Evolutionary conservation across 768 basidiomycete species (phyloP), one percentile per base, ranked within the genome.

Genomic region (Inosperma sp.): DNA sequence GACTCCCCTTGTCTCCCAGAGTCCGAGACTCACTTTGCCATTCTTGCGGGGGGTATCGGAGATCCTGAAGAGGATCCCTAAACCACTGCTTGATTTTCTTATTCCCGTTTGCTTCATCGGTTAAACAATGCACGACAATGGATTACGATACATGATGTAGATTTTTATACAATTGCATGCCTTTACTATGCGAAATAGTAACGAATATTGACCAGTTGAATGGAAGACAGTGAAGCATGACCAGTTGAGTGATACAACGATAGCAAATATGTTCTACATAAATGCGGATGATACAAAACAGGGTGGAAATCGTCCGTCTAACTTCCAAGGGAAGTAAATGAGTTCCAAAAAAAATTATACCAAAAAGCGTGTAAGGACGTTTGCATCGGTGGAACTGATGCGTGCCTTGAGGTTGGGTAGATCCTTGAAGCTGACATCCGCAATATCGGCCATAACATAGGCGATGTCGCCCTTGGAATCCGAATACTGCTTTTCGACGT

Each of bases 401-500:
- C 78, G 72, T 56, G 86, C 84, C 70, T 81, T 85, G 44, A 98
- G 76, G 60, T 73, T 81, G 61, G 81, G 83, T 57, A 95, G 75
- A 63, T 96, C 90, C 48, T 75, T 72, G 53, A 81, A 79, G 63
- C 88, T 89, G 58, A 97, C 93, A 56, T 91, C 81, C 17, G 89
- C 84, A 57, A 99, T 97, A 67, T 99, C 96, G 10, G 94, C 94
- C 83, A 99, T 87, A 56, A 99, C 79, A 69, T 98, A 98, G 21
- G 94, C 93, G 43, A 92, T 71, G 46, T 92, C 90, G 54, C 88
- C 88, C 72, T 92, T 92, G 39, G 91, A 93, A 65, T 99, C 96
- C n/a, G 95, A 93, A 70, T 86, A 97, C 71, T 98, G 96, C 75
- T 98, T 98, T 72, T 95, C 93, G 65, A 99, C 94, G 69, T 99